These are phyloP conservation scores for Suillus cothurnatus DNA, from an alignment of 768 basidiomycete species.

Conservation along the genomic window DNA sequence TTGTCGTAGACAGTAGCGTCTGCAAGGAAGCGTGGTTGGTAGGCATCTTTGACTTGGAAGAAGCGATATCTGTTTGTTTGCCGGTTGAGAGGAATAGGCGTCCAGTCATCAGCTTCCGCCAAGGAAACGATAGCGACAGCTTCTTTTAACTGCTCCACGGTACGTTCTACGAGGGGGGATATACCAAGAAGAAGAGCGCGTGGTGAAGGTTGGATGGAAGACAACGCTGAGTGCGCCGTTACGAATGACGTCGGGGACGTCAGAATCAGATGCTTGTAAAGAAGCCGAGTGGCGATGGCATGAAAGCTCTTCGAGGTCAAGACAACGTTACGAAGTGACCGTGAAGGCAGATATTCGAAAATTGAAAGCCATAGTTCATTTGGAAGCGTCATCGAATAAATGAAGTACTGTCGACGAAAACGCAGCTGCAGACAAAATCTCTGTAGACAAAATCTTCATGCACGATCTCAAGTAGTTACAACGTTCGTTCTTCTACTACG, in stretches of 20 bases:
- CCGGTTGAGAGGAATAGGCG: constrained; percentile 9
- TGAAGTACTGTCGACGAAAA: not conserved
- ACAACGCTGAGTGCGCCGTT: not conserved
- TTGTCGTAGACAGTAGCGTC: constrained; percentile 25
- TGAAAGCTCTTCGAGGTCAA: constrained; percentile 34
- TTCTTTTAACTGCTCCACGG: constrained; percentile 30
- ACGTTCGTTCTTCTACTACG: not conserved
- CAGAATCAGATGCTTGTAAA: constrained; percentile 34
- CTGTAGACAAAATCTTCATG: not conserved
- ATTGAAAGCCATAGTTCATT: constrained; percentile 42
- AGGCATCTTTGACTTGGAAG: constrained; percentile 13
- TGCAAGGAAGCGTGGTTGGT: constrained; percentile 30
- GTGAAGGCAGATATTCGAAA: constrained; percentile 34
- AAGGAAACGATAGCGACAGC: constrained; percentile 24
- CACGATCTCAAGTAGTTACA: not conserved
- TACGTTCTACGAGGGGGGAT: constrained; percentile 24
- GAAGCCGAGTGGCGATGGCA: constrained; percentile 23
- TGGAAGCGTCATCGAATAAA: constrained; percentile 23
- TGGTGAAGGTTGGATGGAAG: constrained; percentile 10
- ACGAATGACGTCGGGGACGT: constrained; percentile 27
- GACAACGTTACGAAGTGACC: constrained; percentile 36
- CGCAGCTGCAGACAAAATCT: not conserved
- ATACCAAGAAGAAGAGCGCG: constrained; percentile 22
- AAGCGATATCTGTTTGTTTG: constrained; percentile 11
- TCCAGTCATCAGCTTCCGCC: constrained; percentile 17